Evolutionary conservation across 805 yeast species (phyloP), one percentile per base, ranked within the genome.

Genomic region (Metschnikowia sp.): DNA sequence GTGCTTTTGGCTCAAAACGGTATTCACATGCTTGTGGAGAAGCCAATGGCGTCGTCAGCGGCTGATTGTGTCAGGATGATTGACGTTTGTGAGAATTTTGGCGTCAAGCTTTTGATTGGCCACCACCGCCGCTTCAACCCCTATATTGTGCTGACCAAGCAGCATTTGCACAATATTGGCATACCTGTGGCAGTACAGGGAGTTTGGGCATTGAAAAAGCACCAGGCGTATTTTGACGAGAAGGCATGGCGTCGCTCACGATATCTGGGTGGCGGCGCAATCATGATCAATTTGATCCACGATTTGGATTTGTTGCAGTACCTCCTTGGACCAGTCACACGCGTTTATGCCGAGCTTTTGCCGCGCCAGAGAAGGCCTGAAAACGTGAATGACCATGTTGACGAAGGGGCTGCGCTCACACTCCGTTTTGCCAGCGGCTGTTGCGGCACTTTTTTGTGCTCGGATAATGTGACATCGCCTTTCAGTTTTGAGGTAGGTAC

Each of bases 91-190:
- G 55, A 52, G 26, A 32, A 32, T 28, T 48, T 52, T 40, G 53
- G 62, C 36, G 70, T 71, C 12, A 59, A 63, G 40, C 59, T 71
- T 10, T 58, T 72, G 45, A 66, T 72, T 34, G 76, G 76, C 10
- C 76, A 71, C 52, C 76, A 71, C 51, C 60, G 76, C 30, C 54
- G 76, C 13, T 72, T 71, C 50, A 72, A 71, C 48, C 76, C 76
- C 3, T 71, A 63, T 49, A 69, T 72, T 22, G 61, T 70, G 1
- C 65, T 67, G 26, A 64, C 75, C 32, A 71, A 70, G 50, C 55
- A 57, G n/a, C 59, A 66, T 45, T 52, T 71, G 45, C 50, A 47
- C 29, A 55, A 52, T 36, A 52, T 70, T 10, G 76, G 76, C 0
- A 53, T 49, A 10, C 56, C 65, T 1, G 53, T 72, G 22, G 75